Conservation (phyloP, 306 rosid species). For the Lathyrus tuberosus region DNA sequence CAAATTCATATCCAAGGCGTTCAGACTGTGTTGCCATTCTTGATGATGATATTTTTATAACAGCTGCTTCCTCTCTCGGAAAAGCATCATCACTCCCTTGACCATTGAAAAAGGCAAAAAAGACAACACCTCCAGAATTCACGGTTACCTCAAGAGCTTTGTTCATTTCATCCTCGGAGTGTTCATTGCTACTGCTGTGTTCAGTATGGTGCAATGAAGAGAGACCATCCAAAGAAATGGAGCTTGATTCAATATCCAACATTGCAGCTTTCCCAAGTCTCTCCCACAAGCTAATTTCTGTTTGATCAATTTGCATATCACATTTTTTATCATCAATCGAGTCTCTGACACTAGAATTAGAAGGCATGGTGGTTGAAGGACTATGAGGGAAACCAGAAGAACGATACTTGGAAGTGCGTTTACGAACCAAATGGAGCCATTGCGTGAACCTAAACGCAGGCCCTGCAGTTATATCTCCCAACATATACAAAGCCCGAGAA, state of each 20-base stretch:
- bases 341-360: constrained; percentile 55
- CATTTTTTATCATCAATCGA: constrained; percentile 41
- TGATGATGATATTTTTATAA: constrained; percentile 84
- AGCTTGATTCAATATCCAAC: constrained; percentile 69
- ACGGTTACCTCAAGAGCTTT: constrained; percentile 91
- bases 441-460: constrained; percentile 78
- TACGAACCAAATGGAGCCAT: constrained; percentile 95
- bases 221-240: constrained; percentile 81
- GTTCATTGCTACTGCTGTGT: constrained; percentile 71
- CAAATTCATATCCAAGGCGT: constrained; percentile 92
- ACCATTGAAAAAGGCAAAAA: constrained; percentile 80
- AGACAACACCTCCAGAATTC: constrained; percentile 95
- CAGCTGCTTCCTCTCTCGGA: constrained; percentile 83
- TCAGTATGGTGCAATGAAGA: constrained; percentile 85
- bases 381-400: constrained; percentile 74
- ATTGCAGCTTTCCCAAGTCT: constrained; percentile 87
- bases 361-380: constrained; percentile 45
- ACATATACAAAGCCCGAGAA: constrained; percentile 85
- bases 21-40: constrained; percentile 96
- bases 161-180: constrained; percentile 84
- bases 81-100: constrained; percentile 46
- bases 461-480: constrained; percentile 85
- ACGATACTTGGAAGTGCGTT: constrained; percentile 63
- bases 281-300: constrained; percentile 83
- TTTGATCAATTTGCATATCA: constrained; percentile 49